Conservation (phyloP, 306 rosid species). For the Vigna reflexopilosa region DNA sequence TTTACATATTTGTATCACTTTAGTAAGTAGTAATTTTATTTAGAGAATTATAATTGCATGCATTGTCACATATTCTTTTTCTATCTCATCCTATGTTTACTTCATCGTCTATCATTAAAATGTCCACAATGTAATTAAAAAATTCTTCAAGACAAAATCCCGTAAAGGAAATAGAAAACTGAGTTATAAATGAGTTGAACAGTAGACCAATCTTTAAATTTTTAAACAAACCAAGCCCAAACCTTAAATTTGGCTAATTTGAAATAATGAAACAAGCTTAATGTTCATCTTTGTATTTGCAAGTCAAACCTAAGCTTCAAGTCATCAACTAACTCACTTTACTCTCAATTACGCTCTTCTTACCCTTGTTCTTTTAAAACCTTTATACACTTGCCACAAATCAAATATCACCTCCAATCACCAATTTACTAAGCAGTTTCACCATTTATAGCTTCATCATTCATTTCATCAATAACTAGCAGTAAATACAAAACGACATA, state of each 20-base stretch:
- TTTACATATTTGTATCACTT: not conserved
- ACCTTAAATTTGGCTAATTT: not conserved
- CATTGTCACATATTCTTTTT: not conserved
- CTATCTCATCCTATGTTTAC: not conserved
- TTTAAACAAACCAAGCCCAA: not conserved
- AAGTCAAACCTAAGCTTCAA: constrained; percentile 16
- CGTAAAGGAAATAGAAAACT: not conserved
- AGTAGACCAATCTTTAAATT: not conserved
- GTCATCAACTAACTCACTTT: not conserved
- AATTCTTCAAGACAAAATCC: not conserved
- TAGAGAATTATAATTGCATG: not conserved
- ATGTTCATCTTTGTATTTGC: not conserved
- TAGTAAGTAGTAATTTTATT: not conserved
- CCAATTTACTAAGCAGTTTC: constrained; percentile 5
- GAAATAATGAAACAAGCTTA: constrained; percentile 11
- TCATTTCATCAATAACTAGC: constrained; percentile 9
- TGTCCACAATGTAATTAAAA: not conserved
- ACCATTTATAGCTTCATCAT: constrained; percentile 1
- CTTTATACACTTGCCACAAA: constrained; percentile 5
- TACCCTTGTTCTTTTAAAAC: not conserved
- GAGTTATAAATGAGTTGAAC: not conserved
- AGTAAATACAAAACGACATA: constrained; percentile 12
- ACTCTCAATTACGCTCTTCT: constrained; percentile 3
- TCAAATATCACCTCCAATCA: constrained; percentile 24
- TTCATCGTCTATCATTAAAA: not conserved